phyloP scores from a whole-genome alignment of 208 protist species.

The Trichomonas vaginalis region DNA sequence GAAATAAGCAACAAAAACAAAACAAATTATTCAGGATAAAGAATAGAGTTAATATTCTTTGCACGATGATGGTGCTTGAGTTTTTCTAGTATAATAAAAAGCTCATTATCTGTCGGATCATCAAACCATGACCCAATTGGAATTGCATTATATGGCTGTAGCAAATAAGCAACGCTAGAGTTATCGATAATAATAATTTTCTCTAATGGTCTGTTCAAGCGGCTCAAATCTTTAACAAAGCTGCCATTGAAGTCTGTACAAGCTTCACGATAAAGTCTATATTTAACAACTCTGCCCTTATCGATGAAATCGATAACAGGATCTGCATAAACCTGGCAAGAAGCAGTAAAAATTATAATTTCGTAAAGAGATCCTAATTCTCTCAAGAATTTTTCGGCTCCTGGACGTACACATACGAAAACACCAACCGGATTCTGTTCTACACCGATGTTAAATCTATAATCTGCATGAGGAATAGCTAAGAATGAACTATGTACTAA shows the following conservation, averaged over 20 bases:
- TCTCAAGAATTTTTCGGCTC: background rate
- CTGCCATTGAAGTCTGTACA: background rate
- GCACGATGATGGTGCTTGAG: background rate
- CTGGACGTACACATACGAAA: background rate
- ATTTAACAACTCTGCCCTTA: background rate
- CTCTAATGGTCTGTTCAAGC: background rate
- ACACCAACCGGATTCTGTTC: background rate
- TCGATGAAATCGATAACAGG: background rate
- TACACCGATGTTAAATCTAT: background rate
- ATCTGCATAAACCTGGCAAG: background rate
- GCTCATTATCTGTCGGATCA: background rate
- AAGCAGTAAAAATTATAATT: background rate
- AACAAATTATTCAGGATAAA: background rate
- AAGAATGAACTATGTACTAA: background rate
- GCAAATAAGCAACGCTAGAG: background rate
- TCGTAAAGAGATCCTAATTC: background rate
- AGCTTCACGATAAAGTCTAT: background rate
- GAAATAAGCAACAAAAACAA: background rate
- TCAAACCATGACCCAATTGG: background rate
- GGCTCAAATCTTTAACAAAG: background rate
- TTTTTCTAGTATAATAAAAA: background rate
- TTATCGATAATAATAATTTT: background rate
- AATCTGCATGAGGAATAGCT: background rate
- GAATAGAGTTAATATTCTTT: background rate
- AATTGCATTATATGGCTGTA: background rate